Evolutionary conservation across 305 asterid genomes (phyloP).

Genomic region (Andrographis paniculata): DNA sequence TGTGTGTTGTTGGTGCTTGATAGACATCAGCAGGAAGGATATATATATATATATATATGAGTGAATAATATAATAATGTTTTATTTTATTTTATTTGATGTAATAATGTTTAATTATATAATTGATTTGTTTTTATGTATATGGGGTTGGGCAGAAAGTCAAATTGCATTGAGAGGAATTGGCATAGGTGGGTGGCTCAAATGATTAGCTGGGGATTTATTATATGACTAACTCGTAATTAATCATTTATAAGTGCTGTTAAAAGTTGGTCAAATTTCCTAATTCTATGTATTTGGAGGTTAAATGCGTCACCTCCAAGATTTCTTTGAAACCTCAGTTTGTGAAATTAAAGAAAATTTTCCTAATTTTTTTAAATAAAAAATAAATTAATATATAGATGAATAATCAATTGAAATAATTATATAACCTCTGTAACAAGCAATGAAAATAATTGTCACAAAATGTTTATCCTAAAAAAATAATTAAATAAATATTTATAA

Average conservation of each 20-base stretch:
- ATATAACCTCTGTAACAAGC: too few relatives aligned
- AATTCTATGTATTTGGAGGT: slow-evolving; percentile 1
- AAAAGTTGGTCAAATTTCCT: slow-evolving; percentile 15
- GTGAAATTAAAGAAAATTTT: background rate
- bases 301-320: slow-evolving; percentile 24
- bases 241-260: slow-evolving; percentile 9
- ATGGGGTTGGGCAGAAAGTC: slow-evolving; percentile 21
- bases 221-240: background rate
- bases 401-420: too few relatives aligned
- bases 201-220: background rate
- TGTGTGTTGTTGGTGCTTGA: slow-evolving; percentile 26
- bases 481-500: too few relatives aligned
- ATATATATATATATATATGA: too few relatives aligned
- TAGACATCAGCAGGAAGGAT: slow-evolving; percentile 25
- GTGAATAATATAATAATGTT: too few relatives aligned
- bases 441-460: too few relatives aligned
- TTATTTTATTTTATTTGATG: background rate
- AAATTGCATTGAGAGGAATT: slow-evolving; percentile 18
- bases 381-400: too few relatives aligned
- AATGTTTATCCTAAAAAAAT: too few relatives aligned
- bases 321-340: slow-evolving; percentile 13
- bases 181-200: slow-evolving; percentile 11
- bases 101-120: background rate
- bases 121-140: background rate
- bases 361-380: too few relatives aligned